Conservation (phyloP, 345 rosid species). For the Erodium maritimum region DNA sequence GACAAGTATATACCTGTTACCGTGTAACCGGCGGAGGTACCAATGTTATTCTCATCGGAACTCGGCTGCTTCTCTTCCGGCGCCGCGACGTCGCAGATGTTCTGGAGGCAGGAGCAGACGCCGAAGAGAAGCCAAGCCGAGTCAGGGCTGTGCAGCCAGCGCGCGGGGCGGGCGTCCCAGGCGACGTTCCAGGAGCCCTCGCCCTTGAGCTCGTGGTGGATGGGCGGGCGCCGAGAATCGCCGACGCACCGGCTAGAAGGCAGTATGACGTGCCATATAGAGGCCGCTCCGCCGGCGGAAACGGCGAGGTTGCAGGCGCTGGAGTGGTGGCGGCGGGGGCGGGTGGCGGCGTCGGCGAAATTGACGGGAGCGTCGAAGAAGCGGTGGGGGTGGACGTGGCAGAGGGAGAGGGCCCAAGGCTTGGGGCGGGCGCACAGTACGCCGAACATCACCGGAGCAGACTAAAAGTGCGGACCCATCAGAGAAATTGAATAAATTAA, state of each 20-base stretch:
- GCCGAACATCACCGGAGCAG: constrained; percentile 53
- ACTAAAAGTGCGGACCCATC: too few relatives aligned
- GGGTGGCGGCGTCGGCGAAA: constrained; percentile 8
- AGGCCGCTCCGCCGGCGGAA: constrained; percentile 25
- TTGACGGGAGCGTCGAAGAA: constrained; percentile 13
- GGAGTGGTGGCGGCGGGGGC: too few relatives aligned
- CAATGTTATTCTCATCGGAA: constrained; percentile 8
- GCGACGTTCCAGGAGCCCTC: constrained; percentile 77
- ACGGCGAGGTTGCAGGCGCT: constrained; percentile 21
- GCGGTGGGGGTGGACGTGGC: constrained; percentile 14
- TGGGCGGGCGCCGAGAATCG: constrained; percentile 1
- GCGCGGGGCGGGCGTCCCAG: constrained; percentile 67
- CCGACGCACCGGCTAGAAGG: constrained; percentile 18
- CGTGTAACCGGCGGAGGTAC: constrained; percentile 25
- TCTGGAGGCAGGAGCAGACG: constrained; percentile 44
- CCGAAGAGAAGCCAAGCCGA: constrained; percentile 66
- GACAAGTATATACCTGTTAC: constrained; percentile 40
- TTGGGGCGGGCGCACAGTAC: constrained; percentile 51
- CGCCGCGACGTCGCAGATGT: too few relatives aligned
- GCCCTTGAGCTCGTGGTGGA: constrained; percentile 13
- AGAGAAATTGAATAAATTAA: too few relatives aligned
- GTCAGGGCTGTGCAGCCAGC: constrained; percentile 59
- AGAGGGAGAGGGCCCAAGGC: constrained; percentile 42
- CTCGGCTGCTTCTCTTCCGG: constrained; percentile 15
- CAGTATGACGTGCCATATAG: constrained; percentile 59